phyloP scores from a whole-genome alignment of 306 rosid genomes.

The Benincasa hispida region DNA sequence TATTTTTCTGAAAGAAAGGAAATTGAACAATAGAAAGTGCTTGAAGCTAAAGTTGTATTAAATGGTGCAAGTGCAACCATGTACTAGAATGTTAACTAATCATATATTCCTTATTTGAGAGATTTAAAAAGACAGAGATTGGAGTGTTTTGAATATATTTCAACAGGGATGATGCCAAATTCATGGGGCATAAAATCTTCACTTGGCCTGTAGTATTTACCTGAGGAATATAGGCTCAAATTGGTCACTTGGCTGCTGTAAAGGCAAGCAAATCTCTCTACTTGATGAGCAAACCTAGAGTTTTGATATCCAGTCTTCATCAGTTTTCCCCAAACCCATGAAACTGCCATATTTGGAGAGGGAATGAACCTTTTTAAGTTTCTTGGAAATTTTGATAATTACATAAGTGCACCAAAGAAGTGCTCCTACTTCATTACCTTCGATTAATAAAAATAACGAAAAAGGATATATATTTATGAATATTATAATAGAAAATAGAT shows the following conservation, averaged over 20 bases:
- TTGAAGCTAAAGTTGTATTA: not conserved
- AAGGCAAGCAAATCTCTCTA: conserved; percentile 93
- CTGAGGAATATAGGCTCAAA: conserved; percentile 74
- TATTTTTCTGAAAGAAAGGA: too few species aligned
- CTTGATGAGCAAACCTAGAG: conserved; percentile 99
- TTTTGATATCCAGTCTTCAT: conserved; percentile 98
- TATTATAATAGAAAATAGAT: too few species aligned
- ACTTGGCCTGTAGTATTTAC: conserved; percentile 88
- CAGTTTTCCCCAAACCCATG: conserved; percentile 94
- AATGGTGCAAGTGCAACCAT: not conserved
- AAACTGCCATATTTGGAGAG: conserved; percentile 33
- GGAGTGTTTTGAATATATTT: not conserved
- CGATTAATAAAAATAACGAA: too few species aligned
- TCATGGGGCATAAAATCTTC: conserved; percentile 98
- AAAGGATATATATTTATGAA: too few species aligned
- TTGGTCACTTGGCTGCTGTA: conserved; percentile 92
- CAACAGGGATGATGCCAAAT: conserved; percentile 50
- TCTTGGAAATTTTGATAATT: not conserved
- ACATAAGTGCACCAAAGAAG: too few species aligned
- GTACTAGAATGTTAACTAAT: not conserved
- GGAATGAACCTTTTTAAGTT: not conserved
- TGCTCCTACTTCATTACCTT: too few species aligned
- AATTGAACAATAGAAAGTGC: too few species aligned
- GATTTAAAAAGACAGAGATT: not conserved
- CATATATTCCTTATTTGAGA: not conserved